Base-by-base conservation (phyloP, 164 flowering plant genomes). In the Santalum album region DNA sequence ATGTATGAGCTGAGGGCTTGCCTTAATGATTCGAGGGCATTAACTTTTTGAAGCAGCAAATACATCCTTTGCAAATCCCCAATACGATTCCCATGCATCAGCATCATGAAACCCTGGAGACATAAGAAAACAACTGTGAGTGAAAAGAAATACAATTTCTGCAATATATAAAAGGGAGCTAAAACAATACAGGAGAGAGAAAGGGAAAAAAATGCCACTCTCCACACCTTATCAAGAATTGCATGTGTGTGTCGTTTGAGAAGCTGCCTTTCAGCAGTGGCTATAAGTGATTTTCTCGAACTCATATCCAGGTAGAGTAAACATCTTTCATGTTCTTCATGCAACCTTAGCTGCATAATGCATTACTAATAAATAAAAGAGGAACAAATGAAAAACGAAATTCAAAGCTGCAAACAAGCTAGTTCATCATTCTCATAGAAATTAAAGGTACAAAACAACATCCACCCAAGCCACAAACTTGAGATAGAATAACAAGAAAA, bases 291-390 rank as follows among this genome's bases (percentile, higher is more conserved):
- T 61, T 80, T 94, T 61, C 87, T 84, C 12, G 99, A 90, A 61
- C 76, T 68, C 27, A 75, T 73, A 58, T 94, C 99, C 63, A 94
- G 68, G 71, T 90, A 94, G 25, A 84, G 75, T 39, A 86, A 62
- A 55, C 99, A 87, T 61, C 97, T 81, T 65, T 94, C 99, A 67
- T 90, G 81, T 64, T 94, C 99, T 71, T 87, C 99, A 67, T 90
- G 92, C 78, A 94, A 75, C 72, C 99, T 81, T 47, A 68, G 63
- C 99, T 94, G 94, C 59, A 63, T 34, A 62, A 61, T 49, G 36
- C 12, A 17, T 43, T 9, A 39, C 19, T 50, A 10, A 45, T 39
- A 64, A 27, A 40, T 62, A 47, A 54, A 46, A 22, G 26, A 39
- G 18, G 17, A 17, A 7, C 51, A 46, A 59, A 54, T 18, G 46